Evolutionary conservation across 441 rosid species (phyloP), one percentile per base, ranked within the genome.

Genomic region (Arabidopsis hybrid): DNA sequence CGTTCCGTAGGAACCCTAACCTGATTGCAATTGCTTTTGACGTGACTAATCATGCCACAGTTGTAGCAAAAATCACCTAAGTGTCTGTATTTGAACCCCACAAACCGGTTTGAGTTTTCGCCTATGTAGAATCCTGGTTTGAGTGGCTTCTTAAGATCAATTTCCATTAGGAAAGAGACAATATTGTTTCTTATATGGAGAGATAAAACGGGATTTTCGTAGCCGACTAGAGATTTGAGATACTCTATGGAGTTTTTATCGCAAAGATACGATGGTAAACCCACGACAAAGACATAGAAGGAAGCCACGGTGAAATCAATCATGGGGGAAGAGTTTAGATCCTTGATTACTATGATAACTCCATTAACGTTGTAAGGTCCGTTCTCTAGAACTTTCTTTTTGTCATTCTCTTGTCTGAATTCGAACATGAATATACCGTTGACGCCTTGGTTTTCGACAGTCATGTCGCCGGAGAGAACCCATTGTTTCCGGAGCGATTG

Each of bases 131-230:
- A 65, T 16, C 72, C 72, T 26, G 66, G 36, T 59, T 36, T 58
- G 66, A 65, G 77, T n/a, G 77, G 77, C 34, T 73, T 58, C 43
- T 65, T 65, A 8, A 73, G 77, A 50, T 65, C 59, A 16, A 73
- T n/a, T 0, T 47, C 52, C 2, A 58, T 72, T 56, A 0, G 6
- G 36, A 36, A 36, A 29, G 0, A n/a, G 34, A 39, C 3, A 39
- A 0, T 21, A 21, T 9, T 4, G 43, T 39, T 11, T 11, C 43
- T 39, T 39, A 10, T 39, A 0, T 9, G 13, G 43, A 39, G 4
- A 39, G 4, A 39, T 1, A 39, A 39, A 3, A 39, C 2, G 31
- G 55, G 36, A 7, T 63, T 45, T 29, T 43, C 32, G 26, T 32
- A 49, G 7, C 71, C 65, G 13, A 55, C 9, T 18, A 2, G 32